Evolutionary conservation across 768 basidiomycete species (phyloP).

Genomic region (Lyophyllum shimeji): DNA sequence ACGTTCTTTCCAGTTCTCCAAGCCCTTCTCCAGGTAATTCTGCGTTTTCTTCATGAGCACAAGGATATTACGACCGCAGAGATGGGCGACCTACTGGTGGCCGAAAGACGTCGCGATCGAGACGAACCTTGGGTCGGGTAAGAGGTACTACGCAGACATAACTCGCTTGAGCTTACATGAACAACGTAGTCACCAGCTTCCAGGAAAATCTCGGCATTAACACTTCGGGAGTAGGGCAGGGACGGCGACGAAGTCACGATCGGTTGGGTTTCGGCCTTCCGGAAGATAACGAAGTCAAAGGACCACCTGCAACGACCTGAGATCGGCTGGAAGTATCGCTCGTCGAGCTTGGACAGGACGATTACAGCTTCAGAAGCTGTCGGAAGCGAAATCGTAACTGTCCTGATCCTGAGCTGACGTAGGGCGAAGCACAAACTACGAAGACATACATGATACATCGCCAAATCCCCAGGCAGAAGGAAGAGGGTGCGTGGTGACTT

Average conservation of each 20-base stretch:
- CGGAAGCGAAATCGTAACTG: slow-evolving; percentile 35
- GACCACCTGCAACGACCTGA: slow-evolving; percentile 24
- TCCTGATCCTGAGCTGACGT: not conserved
- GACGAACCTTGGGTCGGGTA: slow-evolving; percentile 12
- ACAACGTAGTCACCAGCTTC: slow-evolving; percentile 28
- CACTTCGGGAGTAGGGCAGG: slow-evolving; percentile 20
- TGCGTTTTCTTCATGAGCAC: not conserved
- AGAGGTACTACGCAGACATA: not conserved
- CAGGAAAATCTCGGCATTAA: slow-evolving; percentile 25
- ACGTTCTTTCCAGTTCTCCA: slow-evolving; percentile 16
- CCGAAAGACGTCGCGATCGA: slow-evolving; percentile 9
- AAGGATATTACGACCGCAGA: not conserved
- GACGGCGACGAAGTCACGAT: slow-evolving; percentile 19
- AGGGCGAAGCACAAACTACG: too few species aligned
- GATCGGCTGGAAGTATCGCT: slow-evolving; percentile 31
- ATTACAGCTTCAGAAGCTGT: slow-evolving; percentile 30
- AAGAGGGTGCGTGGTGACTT: slow-evolving; percentile 26
- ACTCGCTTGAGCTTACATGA: slow-evolving; percentile 21
- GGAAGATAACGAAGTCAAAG: slow-evolving; percentile 38
- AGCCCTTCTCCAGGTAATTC: slow-evolving; percentile 1
- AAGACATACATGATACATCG: slow-evolving; percentile 37
- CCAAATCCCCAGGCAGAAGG: slow-evolving; percentile 37
- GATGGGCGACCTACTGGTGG: not conserved
- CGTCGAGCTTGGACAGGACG: slow-evolving; percentile 37
- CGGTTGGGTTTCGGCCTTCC: slow-evolving; percentile 27